phyloP scores from a whole-genome alignment of 164 flowering plant species.

The Pachysandra terminalis region DNA sequence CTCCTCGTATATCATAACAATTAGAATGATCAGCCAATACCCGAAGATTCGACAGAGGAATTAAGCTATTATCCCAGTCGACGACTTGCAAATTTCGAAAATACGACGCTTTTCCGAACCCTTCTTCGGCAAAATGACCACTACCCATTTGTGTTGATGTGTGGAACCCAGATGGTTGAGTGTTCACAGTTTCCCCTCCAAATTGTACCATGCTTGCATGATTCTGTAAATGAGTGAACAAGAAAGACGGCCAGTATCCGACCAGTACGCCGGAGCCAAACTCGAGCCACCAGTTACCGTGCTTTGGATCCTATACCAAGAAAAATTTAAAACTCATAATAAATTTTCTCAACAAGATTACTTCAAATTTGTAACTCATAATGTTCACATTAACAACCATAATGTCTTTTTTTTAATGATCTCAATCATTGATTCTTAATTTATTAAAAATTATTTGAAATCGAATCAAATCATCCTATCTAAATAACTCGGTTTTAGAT shows the following conservation, averaged over 20 bases:
- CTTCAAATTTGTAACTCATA: no score
- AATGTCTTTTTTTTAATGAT: no score
- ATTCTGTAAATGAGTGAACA: slow-evolving; percentile 61
- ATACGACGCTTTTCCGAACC: slow-evolving; percentile 76
- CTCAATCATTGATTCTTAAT: no score
- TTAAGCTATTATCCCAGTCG: slow-evolving; percentile 87
- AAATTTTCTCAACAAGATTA: no score
- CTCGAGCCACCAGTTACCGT: slow-evolving; percentile 91
- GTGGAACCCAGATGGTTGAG: slow-evolving; percentile 51
- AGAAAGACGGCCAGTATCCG: slow-evolving; percentile 84
- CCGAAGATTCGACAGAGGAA: slow-evolving; percentile 60
- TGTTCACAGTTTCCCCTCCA: slow-evolving; percentile 82
- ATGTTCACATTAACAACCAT: no score
- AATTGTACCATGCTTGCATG: slow-evolving; percentile 87
- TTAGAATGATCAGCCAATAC: slow-evolving; percentile 76
- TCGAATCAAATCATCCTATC: no score
- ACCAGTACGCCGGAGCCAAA: slow-evolving; percentile 65
- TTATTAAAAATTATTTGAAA: no score
- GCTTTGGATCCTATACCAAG: slow-evolving; percentile 68
- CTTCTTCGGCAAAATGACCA: slow-evolving; percentile 81
- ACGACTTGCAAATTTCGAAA: slow-evolving; percentile 77
- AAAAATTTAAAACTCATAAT: neutral
- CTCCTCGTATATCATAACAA: slow-evolving; percentile 74
- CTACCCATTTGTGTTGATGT: slow-evolving; percentile 93
- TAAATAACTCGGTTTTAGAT: no score